A percentile compares a stretch with the other conserved stretches of the same genome.
These are phyloP conservation scores for Ophiocordyceps robertsii DNA, from an alignment of 2,329 filamentous ascomycete species.

Conservation along the genomic window DNA sequence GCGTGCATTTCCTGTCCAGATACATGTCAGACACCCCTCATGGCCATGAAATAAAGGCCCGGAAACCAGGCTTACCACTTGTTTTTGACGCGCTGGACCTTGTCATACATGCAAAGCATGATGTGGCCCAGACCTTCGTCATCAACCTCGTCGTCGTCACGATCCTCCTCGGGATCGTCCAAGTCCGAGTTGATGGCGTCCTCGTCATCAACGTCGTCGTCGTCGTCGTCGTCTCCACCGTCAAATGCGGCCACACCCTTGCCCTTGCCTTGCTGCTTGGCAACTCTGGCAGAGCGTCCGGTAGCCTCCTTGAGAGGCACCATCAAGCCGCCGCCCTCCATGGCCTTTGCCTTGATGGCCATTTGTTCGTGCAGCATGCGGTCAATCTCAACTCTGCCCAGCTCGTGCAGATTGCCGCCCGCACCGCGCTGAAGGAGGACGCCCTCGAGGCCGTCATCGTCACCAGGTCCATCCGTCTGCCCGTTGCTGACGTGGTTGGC, in stretches of 20 bases:
- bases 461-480: constrained; percentile 62
- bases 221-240: constrained; percentile 47
- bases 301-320: constrained; percentile 49
- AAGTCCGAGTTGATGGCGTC: constrained; percentile 98
- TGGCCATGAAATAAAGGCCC: neutral
- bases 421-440: constrained; percentile 45
- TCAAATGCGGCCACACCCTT: constrained; percentile 40
- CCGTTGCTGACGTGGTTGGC: constrained; percentile 21
- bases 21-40: neutral
- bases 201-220: constrained; percentile 57
- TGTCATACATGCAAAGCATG: constrained; percentile 99
- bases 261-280: constrained; percentile 7
- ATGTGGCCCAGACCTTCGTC: constrained; percentile 76
- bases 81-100: constrained; percentile 98
- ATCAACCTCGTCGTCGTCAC: constrained; percentile 73
- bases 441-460: constrained; percentile 40
- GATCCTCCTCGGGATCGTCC: constrained; percentile 82
- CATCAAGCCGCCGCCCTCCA: constrained; percentile 68
- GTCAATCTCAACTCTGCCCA: constrained; percentile 52
- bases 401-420: constrained; percentile 38
- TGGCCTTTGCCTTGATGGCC: constrained; percentile 47
- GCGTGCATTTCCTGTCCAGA: constrained; percentile 76
- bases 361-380: constrained; percentile 56
- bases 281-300: constrained; percentile 13
- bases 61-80: constrained; percentile 51